Conservation (phyloP, 1,139 yeast genomes). For the Candida anutae region DNA sequence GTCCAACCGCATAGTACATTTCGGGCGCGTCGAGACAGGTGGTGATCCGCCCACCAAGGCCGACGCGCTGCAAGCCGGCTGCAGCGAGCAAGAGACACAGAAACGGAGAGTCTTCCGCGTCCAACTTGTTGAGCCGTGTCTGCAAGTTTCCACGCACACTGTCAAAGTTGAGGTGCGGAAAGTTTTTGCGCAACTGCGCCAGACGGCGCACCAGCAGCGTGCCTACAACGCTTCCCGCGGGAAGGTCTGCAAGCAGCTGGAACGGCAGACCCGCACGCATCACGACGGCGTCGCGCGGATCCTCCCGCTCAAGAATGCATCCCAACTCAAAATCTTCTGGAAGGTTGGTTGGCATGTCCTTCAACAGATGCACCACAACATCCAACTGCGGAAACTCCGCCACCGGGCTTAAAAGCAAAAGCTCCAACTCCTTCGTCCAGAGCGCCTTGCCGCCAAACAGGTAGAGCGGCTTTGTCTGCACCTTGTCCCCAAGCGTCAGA, state of each 20-base stretch:
- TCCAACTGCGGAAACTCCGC: slow-evolving; percentile 70
- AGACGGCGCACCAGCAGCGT: slow-evolving; percentile 92
- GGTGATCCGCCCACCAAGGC: slow-evolving; percentile 65
- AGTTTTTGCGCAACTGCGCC: slow-evolving; percentile 46
- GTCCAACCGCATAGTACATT: slow-evolving; percentile 96
- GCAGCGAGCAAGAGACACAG: slow-evolving; percentile 82
- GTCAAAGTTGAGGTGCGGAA: slow-evolving; percentile 43
- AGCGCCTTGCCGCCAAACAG: slow-evolving; percentile 93
- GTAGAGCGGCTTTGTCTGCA: slow-evolving; percentile 77
- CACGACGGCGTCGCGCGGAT: slow-evolving; percentile 90
- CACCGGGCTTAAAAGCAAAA: slow-evolving; percentile 52
- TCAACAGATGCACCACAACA: slow-evolving; percentile 85
- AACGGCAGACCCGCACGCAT: slow-evolving; percentile 65
- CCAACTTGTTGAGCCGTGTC: slow-evolving; percentile 72
- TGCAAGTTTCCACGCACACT: slow-evolving; percentile 85
- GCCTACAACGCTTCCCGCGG: slow-evolving; percentile 82
- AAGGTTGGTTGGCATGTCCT: slow-evolving; percentile 88
- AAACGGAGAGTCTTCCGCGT: slow-evolving; percentile 49
- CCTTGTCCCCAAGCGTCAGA: slow-evolving; percentile 84
- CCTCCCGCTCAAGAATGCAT: slow-evolving; percentile 75
- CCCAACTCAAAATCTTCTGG: slow-evolving; percentile 91
- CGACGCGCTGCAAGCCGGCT: slow-evolving; percentile 79
- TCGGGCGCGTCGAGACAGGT: slow-evolving; percentile 65
- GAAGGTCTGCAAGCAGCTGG: slow-evolving; percentile 61
- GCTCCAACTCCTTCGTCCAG: slow-evolving; percentile 95